A percentile compares a stretch with the other conserved stretches of the same genome.
These are phyloP conservation scores for Saccharomyces pastorianus DNA, from an alignment of 1,139 yeast species.

Conservation along the genomic window DNA sequence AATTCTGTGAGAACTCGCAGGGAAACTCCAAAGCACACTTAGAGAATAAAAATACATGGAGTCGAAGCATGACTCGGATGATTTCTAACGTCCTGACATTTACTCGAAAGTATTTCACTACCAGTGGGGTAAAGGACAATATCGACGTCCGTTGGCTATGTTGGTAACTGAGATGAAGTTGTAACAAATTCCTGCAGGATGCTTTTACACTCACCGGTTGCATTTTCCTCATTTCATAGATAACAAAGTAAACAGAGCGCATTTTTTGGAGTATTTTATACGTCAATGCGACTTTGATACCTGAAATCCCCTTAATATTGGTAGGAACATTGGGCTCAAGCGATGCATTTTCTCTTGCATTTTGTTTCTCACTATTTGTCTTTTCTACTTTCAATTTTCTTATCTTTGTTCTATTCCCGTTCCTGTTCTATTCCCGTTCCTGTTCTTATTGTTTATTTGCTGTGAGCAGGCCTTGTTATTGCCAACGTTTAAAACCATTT, in stretches of 20 bases:
- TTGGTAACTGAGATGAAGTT: background rate
- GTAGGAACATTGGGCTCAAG: background rate
- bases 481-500: background rate
- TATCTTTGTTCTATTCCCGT: background rate
- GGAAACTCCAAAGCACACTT: background rate
- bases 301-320: background rate
- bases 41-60: too few relatives aligned
- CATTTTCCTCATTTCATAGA: background rate
- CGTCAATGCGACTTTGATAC: background rate
- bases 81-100: background rate
- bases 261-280: too few relatives aligned
- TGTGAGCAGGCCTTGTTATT: background rate
- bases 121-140: background rate
- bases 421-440: background rate
- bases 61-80: background rate
- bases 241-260: background rate
- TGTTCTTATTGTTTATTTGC: background rate
- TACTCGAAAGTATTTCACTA: background rate
- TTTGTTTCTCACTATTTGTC: background rate
- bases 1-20: background rate
- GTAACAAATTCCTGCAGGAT: background rate
- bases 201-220: background rate
- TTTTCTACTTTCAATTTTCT: background rate
- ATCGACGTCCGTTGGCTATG: background rate
- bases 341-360: background rate